Evolutionary conservation across 2,329 filamentous ascomycete species (phyloP).

Genomic region (Karstenula rhodostoma): DNA sequence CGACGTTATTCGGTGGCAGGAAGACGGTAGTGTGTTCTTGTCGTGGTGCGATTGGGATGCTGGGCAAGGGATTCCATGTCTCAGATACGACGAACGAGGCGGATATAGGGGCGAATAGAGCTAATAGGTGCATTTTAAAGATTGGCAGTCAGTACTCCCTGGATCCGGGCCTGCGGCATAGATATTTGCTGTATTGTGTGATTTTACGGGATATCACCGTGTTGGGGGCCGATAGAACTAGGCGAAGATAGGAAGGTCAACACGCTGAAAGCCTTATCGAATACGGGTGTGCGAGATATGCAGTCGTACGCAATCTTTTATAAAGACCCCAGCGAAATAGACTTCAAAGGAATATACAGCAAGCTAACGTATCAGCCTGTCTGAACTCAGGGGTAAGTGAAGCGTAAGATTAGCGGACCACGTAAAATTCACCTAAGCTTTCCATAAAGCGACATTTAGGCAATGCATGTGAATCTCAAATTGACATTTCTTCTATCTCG

Average conservation of each 20-base stretch:
- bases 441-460: too few relatives aligned
- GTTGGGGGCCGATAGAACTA: not conserved
- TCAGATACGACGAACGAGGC: not conserved
- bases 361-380: too few relatives aligned
- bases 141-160: not conserved
- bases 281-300: not conserved
- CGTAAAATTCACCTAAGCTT: too few relatives aligned
- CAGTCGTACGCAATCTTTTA: not conserved
- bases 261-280: not conserved
- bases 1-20: slow-evolving; percentile 27
- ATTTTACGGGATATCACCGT: not conserved
- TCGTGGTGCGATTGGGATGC: slow-evolving; percentile 26
- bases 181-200: not conserved
- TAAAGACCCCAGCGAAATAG: not conserved
- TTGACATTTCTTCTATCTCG: too few relatives aligned
- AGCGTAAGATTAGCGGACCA: too few relatives aligned
- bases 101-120: not conserved
- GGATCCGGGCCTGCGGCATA: not conserved
- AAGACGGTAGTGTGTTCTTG: slow-evolving; percentile 38
- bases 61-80: slow-evolving; percentile 31
- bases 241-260: slow-evolving; percentile 7
- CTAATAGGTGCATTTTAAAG: not conserved
- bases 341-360: too few relatives aligned
- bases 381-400: too few relatives aligned
- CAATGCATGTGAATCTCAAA: too few relatives aligned